A percentile compares a stretch with the other conserved stretches of the same genome.
Conservation (phyloP, 805 yeast species). For the Millerozyma miso region DNA sequence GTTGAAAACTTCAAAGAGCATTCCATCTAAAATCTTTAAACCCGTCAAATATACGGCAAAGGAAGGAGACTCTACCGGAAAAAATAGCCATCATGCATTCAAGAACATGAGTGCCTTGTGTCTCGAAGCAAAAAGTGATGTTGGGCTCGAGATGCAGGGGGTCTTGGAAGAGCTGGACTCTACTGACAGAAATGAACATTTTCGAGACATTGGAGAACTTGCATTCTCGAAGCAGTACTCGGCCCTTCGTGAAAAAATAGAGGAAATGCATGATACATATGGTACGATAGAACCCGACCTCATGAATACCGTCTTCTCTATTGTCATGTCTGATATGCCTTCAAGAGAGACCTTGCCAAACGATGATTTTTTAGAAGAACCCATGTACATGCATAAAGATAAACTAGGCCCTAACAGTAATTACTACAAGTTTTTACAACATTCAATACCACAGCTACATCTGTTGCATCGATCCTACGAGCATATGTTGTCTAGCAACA, state of each 20-base stretch:
- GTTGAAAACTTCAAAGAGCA: slow-evolving; percentile 8
- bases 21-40: slow-evolving; percentile 9
- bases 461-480: slow-evolving; percentile 18
- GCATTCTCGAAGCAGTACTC: background rate
- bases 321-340: slow-evolving; percentile 8
- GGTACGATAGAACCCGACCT: slow-evolving; percentile 5
- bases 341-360: slow-evolving; percentile 1
- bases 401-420: slow-evolving; percentile 5
- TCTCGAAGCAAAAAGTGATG: background rate
- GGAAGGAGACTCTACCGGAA: background rate
- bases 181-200: background rate
- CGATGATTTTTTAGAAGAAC: slow-evolving; percentile 10
- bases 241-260: slow-evolving; percentile 1
- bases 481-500: slow-evolving; percentile 6
- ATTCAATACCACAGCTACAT: slow-evolving; percentile 19
- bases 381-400: slow-evolving; percentile 6
- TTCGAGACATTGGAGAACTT: background rate
- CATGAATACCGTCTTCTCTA: slow-evolving; percentile 7
- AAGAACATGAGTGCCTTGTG: slow-evolving; percentile 1
- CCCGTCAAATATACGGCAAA: background rate
- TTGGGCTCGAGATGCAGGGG: background rate
- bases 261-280: slow-evolving; percentile 1
- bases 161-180: background rate
- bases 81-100: background rate
- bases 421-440: slow-evolving; percentile 12